Evolutionary conservation across 2,329 filamentous ascomycete species (phyloP).

Genomic region (Coniosporium tulheliwenetii): DNA sequence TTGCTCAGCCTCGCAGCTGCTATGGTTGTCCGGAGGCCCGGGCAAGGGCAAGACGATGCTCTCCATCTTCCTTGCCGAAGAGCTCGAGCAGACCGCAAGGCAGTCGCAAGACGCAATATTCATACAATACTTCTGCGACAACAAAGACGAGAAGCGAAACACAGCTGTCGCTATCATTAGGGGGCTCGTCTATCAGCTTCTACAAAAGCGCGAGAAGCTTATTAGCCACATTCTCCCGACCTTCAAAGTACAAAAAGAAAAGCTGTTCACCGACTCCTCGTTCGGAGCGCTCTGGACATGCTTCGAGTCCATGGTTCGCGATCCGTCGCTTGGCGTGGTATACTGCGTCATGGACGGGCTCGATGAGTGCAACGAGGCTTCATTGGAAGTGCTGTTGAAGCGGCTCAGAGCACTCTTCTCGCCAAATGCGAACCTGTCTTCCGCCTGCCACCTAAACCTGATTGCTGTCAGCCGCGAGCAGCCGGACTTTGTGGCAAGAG

Average conservation of each 20-base stretch:
- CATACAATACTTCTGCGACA: conserved; percentile 11
- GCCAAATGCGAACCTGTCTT: too few relatives aligned
- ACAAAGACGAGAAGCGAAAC: conserved; percentile 11
- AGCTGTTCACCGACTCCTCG: too few relatives aligned
- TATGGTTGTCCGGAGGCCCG: conserved; percentile 13
- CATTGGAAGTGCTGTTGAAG: too few relatives aligned
- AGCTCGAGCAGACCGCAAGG: conserved; percentile 3
- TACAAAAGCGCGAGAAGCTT: conserved; percentile 6
- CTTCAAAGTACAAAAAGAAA: too few relatives aligned
- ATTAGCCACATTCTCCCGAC: too few relatives aligned
- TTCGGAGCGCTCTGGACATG: too few relatives aligned
- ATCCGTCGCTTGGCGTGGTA: too few relatives aligned
- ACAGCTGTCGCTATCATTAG: conserved; percentile 11
- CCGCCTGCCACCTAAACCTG: conserved; percentile 7
- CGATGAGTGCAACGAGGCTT: too few relatives aligned
- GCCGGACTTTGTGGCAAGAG: conserved; percentile 4
- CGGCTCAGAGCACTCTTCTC: too few relatives aligned
- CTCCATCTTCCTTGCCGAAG: conserved; percentile 12
- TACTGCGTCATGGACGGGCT: too few relatives aligned
- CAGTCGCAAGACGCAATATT: conserved; percentile 2
- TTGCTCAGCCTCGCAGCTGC: conserved; percentile 2
- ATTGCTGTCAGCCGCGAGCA: conserved; percentile 9
- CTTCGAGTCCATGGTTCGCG: too few relatives aligned
- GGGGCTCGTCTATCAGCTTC: conserved; percentile 12
- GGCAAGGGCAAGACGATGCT: conserved; percentile 19